phyloP scores from a whole-genome alignment of 2,329 filamentous ascomycete species.

The Cladosporium oxysporum region DNA sequence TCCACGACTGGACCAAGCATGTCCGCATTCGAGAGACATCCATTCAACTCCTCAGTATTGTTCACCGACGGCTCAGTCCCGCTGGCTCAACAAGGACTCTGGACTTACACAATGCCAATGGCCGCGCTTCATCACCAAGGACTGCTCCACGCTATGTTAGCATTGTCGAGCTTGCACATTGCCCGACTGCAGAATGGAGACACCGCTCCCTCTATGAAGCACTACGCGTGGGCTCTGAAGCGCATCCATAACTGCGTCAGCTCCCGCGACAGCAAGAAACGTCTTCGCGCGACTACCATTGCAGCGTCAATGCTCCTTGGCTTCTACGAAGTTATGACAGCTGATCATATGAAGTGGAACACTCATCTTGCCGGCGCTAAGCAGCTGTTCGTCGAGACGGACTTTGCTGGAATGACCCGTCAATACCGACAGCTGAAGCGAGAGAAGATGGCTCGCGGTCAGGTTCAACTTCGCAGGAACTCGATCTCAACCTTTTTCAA shows the following conservation, averaged over 20 bases:
- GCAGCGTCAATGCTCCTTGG: constrained; percentile 83
- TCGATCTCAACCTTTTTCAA: constrained; percentile 18
- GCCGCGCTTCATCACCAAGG: constrained; percentile 81
- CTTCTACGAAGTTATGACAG: constrained; percentile 93
- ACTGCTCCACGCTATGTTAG: constrained; percentile 86
- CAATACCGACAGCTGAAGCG: constrained; percentile 67
- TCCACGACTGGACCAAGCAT: constrained; percentile 83
- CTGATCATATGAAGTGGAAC: constrained; percentile 94
- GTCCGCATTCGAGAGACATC: constrained; percentile 83
- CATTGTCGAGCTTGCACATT: constrained; percentile 83
- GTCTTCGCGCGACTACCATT: constrained; percentile 76
- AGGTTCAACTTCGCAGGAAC: constrained; percentile 23
- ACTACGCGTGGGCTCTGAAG: constrained; percentile 85
- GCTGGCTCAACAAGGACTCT: constrained; percentile 61
- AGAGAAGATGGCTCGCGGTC: constrained; percentile 43
- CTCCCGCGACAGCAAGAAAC: constrained; percentile 57
- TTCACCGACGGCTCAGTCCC: constrained; percentile 64
- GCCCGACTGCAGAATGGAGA: constrained; percentile 75
- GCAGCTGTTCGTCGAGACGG: constrained; percentile 79
- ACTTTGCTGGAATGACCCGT: constrained; percentile 71
- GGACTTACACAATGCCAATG: constrained; percentile 78
- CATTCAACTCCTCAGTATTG: constrained; percentile 68
- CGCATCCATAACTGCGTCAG: constrained; percentile 75
- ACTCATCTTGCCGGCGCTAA: constrained; percentile 84
- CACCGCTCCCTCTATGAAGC: constrained; percentile 79